Evolutionary conservation across 768 basidiomycete species (phyloP).

Genomic region (Tylopilus plumbeoviolaceoides): DNA sequence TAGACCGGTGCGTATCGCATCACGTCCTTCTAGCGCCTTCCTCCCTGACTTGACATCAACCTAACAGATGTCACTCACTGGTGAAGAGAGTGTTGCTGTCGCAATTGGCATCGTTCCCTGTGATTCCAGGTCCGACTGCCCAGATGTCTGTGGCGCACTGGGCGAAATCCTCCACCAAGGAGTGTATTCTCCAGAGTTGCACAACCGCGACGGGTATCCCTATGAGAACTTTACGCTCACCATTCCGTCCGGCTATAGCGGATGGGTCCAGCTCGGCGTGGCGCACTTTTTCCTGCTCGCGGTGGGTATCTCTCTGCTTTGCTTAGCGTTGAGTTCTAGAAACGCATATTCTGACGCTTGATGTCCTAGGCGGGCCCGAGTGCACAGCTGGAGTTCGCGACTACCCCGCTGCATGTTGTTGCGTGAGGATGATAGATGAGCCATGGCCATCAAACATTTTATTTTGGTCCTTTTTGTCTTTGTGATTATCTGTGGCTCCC

Average conservation of each 20-base stretch:
- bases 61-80: not conserved
- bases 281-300: slow-evolving; percentile 2
- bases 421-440: not conserved
- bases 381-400: not conserved
- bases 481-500: too few relatives aligned
- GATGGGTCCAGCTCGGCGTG: slow-evolving; percentile 1
- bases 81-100: slow-evolving; percentile 1
- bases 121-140: not conserved
- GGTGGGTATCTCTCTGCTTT: not conserved
- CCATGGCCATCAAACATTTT: not conserved
- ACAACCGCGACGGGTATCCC: not conserved
- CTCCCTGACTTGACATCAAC: not conserved
- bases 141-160: not conserved
- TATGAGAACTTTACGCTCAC: slow-evolving; percentile 7
- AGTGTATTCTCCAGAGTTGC: not conserved
- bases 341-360: not conserved
- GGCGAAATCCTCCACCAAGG: slow-evolving; percentile 6
- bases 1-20: slow-evolving; percentile 33
- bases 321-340: too few relatives aligned
- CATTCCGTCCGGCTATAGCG: not conserved
- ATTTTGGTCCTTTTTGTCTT: not conserved
- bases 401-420: not conserved
- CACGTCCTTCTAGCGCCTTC: not conserved
- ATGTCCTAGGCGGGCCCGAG: not conserved
- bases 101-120: slow-evolving; percentile 5